These are phyloP conservation scores for Hymenoscyphus occultus DNA, from an alignment of 2,329 filamentous ascomycete species.

Conservation along the genomic window DNA sequence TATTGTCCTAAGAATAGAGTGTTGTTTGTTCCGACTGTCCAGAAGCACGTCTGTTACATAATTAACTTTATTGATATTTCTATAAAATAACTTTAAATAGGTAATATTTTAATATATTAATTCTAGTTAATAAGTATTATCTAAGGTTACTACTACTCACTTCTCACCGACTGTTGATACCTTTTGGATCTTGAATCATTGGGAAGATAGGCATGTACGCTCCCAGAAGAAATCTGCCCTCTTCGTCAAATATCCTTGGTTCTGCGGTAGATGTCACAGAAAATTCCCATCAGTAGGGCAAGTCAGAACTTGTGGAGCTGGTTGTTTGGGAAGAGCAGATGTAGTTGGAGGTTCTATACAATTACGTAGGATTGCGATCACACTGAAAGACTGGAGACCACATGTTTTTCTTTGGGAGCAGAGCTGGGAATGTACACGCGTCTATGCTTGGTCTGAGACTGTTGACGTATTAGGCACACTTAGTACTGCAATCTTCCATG, in stretches of 20 bases:
- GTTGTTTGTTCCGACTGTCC: too few relatives aligned
- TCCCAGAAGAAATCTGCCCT: too few relatives aligned
- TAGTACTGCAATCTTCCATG: not conserved
- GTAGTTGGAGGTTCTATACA: not conserved
- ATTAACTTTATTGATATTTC: too few relatives aligned
- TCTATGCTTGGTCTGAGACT: not conserved
- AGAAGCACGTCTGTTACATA: too few relatives aligned
- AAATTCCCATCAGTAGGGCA: not conserved
- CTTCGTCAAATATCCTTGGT: not conserved
- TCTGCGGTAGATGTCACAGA: not conserved
- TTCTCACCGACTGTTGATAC: not conserved
- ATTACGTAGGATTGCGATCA: not conserved
- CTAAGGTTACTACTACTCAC: not conserved
- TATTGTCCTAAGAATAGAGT: too few relatives aligned
- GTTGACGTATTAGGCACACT: not conserved
- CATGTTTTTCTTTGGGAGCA: not conserved
- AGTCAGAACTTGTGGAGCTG: not conserved
- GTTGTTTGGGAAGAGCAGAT: not conserved
- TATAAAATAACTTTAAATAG: too few relatives aligned
- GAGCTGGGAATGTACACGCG: too few relatives aligned
- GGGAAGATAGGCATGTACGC: too few relatives aligned
- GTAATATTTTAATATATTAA: too few relatives aligned
- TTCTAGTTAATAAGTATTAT: too few relatives aligned
- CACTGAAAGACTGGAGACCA: not conserved
- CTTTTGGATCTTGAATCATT: not conserved